A percentile compares a stretch with the other conserved stretches of the same genome.
These are phyloP conservation scores for Rubroshorea leprosula DNA, from an alignment of 345 rosid species.

Conservation along the genomic window DNA sequence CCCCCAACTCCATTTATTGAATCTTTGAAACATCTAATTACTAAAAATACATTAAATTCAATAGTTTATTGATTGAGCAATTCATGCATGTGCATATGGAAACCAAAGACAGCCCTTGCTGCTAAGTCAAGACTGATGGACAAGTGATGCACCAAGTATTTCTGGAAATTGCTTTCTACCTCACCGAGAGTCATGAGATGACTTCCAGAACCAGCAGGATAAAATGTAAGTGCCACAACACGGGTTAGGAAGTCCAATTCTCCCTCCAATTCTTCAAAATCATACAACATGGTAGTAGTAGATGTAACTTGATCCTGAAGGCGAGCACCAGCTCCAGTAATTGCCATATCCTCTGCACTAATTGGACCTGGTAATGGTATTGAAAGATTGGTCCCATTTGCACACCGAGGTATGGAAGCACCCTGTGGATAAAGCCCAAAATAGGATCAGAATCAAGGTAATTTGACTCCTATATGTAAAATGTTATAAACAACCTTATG, in stretches of 20 bases:
- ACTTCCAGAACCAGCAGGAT: conserved; percentile 72
- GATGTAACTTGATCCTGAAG: conserved; percentile 69
- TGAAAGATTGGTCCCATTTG: conserved; percentile 79
- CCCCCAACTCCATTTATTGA: neutral
- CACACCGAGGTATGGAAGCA: conserved; percentile 80
- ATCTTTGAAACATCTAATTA: neutral
- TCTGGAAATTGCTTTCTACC: conserved; percentile 47
- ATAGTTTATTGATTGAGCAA: neutral
- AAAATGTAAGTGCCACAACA: conserved; percentile 84
- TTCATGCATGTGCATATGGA: neutral
- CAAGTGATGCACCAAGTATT: conserved; percentile 14
- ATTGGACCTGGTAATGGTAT: conserved; percentile 79
- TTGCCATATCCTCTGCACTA: conserved; percentile 85
- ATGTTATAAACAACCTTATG: no score
- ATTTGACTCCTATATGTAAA: no score
- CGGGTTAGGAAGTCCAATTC: conserved; percentile 89
- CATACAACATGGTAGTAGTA: conserved; percentile 63
- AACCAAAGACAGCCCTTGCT: neutral
- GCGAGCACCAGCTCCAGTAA: conserved; percentile 96
- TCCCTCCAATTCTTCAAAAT: conserved; percentile 97
- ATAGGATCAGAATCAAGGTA: neutral
- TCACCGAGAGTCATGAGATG: conserved; percentile 84
- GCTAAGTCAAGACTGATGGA: no score
- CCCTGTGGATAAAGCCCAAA: conserved; percentile 50
- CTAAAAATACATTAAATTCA: neutral